A percentile compares a stretch with the other conserved stretches of the same genome.
Evolutionary conservation across 768 basidiomycete species (phyloP).

Genomic region (Tricholoma hemisulphureum): DNA sequence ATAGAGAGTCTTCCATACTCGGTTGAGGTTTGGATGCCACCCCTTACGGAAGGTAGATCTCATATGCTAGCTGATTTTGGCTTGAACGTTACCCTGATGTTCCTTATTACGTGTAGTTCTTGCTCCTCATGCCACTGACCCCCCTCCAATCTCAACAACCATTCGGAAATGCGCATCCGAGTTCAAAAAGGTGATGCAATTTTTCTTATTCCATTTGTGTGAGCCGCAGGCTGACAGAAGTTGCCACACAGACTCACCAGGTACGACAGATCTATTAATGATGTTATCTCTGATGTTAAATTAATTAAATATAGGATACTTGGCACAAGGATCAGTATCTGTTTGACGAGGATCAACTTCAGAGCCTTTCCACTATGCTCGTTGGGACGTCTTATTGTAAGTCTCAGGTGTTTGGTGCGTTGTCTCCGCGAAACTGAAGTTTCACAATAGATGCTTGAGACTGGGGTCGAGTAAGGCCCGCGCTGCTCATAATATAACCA

Average conservation of each 20-base stretch:
- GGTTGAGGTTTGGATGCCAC: slow-evolving; percentile 87
- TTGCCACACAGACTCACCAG: slow-evolving; percentile 54
- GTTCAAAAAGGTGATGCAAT: slow-evolving; percentile 70
- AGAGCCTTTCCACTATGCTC: slow-evolving; percentile 83
- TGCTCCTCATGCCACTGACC: slow-evolving; percentile 78
- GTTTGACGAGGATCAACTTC: slow-evolving; percentile 88
- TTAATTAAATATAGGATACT: slow-evolving; percentile 66
- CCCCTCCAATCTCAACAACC: slow-evolving; percentile 86
- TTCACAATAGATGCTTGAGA: slow-evolving; percentile 11
- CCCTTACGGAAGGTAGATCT: slow-evolving; percentile 67
- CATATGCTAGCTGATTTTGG: background rate
- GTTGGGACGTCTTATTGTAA: slow-evolving; percentile 88
- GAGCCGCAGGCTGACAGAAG: slow-evolving; percentile 14
- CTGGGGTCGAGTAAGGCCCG: background rate
- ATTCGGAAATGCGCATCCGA: slow-evolving; percentile 84
- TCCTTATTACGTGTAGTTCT: slow-evolving; percentile 47
- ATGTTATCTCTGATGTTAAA: slow-evolving; percentile 12
- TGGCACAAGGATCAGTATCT: slow-evolving; percentile 87
- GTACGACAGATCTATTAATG: slow-evolving; percentile 30
- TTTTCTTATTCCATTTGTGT: slow-evolving; percentile 6
- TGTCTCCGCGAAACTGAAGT: background rate
- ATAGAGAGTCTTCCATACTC: slow-evolving; percentile 94
- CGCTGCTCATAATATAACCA: background rate
- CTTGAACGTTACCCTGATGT: slow-evolving; percentile 9
- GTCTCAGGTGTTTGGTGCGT: slow-evolving; percentile 21